Evolutionary conservation across 371 early-diverging fungal genomes (phyloP).

Genomic region (Rhizomucor pusillus): DNA sequence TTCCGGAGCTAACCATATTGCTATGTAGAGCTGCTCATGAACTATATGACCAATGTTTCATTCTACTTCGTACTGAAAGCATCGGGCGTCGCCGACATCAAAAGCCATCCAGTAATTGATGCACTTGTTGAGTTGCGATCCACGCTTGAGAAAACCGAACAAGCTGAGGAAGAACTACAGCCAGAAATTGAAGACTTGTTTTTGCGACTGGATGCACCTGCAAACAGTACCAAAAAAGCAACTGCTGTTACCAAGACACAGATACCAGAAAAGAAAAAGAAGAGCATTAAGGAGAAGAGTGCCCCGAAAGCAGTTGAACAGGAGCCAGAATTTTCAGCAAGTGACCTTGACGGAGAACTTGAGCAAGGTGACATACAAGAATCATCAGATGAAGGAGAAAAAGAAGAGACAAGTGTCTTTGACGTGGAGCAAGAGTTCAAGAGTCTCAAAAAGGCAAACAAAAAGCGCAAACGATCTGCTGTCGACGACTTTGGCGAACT

Average conservation of each 20-base stretch:
- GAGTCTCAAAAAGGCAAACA: slow-evolving; percentile 37
- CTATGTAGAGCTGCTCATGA: slow-evolving; percentile 40
- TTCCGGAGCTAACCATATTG: background rate
- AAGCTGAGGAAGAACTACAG: slow-evolving; percentile 54
- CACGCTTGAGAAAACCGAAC: slow-evolving; percentile 69
- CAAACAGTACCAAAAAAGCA: too few relatives aligned
- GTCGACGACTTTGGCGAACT: slow-evolving; percentile 80
- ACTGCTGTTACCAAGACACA: background rate
- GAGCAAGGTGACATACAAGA: slow-evolving; percentile 28
- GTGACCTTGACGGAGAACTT: slow-evolving; percentile 8
- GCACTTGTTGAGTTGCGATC: slow-evolving; percentile 71
- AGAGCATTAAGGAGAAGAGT: slow-evolving; percentile 11
- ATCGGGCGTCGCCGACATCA: slow-evolving; percentile 54
- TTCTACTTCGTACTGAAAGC: slow-evolving; percentile 85
- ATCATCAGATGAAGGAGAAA: slow-evolving; percentile 23
- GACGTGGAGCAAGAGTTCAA: slow-evolving; percentile 53
- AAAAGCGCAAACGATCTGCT: slow-evolving; percentile 48
- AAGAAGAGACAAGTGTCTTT: slow-evolving; percentile 35
- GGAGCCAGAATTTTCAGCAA: too few relatives aligned
- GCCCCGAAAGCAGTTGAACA: background rate
- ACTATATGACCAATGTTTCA: slow-evolving; percentile 86
- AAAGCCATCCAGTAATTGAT: slow-evolving; percentile 83
- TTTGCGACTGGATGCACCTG: slow-evolving; percentile 13
- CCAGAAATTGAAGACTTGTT: slow-evolving; percentile 35
- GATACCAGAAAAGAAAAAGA: slow-evolving; percentile 10